phyloP scores from a whole-genome alignment of 140 eudicot genomes.

The Stevia rebaudiana region DNA sequence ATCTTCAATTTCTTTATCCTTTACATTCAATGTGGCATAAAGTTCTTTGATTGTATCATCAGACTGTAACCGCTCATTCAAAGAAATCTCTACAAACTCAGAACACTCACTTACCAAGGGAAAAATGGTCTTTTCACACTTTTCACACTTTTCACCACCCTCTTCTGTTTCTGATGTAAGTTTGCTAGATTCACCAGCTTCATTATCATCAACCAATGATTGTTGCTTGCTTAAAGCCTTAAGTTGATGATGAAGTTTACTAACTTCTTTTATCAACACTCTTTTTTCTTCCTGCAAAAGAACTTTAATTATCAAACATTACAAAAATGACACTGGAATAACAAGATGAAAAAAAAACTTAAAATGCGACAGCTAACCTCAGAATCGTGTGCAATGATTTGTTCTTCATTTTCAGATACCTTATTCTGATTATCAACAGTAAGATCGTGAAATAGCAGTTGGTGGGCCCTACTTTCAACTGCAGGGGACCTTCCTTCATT shows the following conservation, averaged over 20 bases:
- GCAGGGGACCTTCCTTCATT: constrained; percentile 32
- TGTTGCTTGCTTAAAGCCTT: constrained; percentile 40
- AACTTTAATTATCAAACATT: constrained; percentile 10
- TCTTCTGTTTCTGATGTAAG: constrained; percentile 23
- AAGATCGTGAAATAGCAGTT: constrained; percentile 32
- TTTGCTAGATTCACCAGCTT: constrained; percentile 20
- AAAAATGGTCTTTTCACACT: constrained; percentile 18
- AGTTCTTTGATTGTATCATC: constrained; percentile 45
- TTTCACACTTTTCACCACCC: constrained; percentile 29
- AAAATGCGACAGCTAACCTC: constrained; percentile 43
- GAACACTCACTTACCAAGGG: constrained; percentile 56
- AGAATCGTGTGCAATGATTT: constrained; percentile 35
- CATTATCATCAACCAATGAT: constrained; percentile 13
- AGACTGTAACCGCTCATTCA: constrained; percentile 38
- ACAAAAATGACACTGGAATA: neutral
- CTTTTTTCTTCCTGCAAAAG: constrained; percentile 59
- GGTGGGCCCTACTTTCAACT: constrained; percentile 18
- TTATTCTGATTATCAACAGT: constrained; percentile 13
- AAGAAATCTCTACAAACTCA: constrained; percentile 32
- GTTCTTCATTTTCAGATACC: constrained; percentile 44
- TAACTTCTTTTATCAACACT: constrained; percentile 33
- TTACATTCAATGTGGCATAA: constrained; percentile 31
- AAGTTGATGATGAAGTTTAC: constrained; percentile 42
- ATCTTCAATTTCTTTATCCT: constrained; percentile 58
- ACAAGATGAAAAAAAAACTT: neutral